phyloP scores from a whole-genome alignment of 805 yeast genomes.

The Nakazawaea peltata region DNA sequence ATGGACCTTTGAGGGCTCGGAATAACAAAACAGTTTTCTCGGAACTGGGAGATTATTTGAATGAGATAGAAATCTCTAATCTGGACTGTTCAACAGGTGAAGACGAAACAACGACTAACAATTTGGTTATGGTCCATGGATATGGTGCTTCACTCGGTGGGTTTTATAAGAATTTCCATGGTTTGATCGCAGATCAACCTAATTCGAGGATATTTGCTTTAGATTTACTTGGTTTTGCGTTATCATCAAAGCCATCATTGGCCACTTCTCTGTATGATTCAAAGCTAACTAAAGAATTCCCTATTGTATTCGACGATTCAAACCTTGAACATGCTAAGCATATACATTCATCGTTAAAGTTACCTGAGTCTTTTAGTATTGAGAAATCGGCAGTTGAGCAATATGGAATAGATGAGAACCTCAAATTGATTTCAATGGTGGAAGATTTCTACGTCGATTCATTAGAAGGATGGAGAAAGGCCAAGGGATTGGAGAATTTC shows the following conservation, averaged over 20 bases:
- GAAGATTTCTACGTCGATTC: conserved; percentile 51
- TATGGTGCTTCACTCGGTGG: conserved; percentile 51
- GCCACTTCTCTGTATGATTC: conserved; percentile 20
- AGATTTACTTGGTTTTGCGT: conserved; percentile 48
- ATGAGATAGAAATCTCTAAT: conserved; percentile 20
- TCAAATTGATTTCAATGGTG: conserved; percentile 31
- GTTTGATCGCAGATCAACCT: conserved; percentile 25
- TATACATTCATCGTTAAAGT: conserved; percentile 16
- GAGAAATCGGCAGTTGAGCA: conserved; percentile 15
- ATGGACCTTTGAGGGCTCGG: conserved; percentile 4
- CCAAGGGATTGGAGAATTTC: conserved; percentile 39
- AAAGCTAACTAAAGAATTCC: conserved; percentile 14
- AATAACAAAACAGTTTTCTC: conserved; percentile 5
- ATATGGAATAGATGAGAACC: conserved; percentile 31
- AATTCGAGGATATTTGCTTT: conserved; percentile 27
- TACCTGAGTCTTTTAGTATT: conserved; percentile 16
- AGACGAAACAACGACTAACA: conserved; percentile 12
- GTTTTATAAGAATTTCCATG: conserved; percentile 44
- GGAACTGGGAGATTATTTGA: conserved; percentile 15
- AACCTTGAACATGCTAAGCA: conserved; percentile 14
- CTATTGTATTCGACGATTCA: conserved; percentile 16
- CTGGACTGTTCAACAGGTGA: conserved; percentile 1
- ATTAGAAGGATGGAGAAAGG: conserved; percentile 57
- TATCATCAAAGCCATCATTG: conserved; percentile 38
- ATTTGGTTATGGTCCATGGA: conserved; percentile 48